Percentiles rank a stretch among this genome's conserved stretches.
Conservation (phyloP, 108 stramenopile species). For the Fistulifera solaris region DNA sequence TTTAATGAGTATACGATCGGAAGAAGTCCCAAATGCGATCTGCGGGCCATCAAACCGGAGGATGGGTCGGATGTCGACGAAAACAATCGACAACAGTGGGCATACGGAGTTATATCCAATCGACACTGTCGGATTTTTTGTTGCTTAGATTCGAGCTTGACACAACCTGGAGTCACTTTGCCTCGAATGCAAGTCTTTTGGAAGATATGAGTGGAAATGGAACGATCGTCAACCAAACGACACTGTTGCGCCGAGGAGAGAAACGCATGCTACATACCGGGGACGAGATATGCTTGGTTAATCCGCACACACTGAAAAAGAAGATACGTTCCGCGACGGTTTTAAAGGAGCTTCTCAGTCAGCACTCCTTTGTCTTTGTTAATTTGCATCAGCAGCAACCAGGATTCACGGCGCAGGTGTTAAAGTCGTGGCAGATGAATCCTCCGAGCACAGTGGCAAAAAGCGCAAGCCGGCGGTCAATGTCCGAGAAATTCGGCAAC, state of each 20-base stretch:
- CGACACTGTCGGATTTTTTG: constrained; percentile 70
- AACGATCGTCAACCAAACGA: constrained; percentile 77
- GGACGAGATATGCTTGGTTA: constrained; percentile 88
- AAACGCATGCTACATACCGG: constrained; percentile 80
- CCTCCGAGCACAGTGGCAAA: neutral
- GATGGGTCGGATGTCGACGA: neutral
- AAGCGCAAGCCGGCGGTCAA: constrained; percentile 14
- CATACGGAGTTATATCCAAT: constrained; percentile 65
- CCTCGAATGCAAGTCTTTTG: constrained; percentile 65
- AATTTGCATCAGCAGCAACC: constrained; percentile 40
- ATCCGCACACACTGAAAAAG: constrained; percentile 51
- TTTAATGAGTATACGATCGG: constrained; percentile 41
- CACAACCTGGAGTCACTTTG: too few relatives aligned
- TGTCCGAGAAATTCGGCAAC: constrained; percentile 8
- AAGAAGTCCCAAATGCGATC: constrained; percentile 39
- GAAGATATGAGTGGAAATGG: constrained; percentile 91
- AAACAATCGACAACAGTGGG: constrained; percentile 32
- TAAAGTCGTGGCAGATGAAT: neutral
- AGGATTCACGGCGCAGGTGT: constrained; percentile 4
- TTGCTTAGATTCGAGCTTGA: constrained; percentile 11
- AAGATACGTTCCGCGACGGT: constrained; percentile 23
- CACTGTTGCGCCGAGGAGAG: constrained; percentile 55
- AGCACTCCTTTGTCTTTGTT: constrained; percentile 73
- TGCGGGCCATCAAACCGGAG: constrained; percentile 14
- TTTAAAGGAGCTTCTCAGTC: constrained; percentile 29